These are phyloP conservation scores for Paracoccidioides lutzii DNA, from an alignment of 2,329 filamentous ascomycete genomes.

Conservation along the genomic window DNA sequence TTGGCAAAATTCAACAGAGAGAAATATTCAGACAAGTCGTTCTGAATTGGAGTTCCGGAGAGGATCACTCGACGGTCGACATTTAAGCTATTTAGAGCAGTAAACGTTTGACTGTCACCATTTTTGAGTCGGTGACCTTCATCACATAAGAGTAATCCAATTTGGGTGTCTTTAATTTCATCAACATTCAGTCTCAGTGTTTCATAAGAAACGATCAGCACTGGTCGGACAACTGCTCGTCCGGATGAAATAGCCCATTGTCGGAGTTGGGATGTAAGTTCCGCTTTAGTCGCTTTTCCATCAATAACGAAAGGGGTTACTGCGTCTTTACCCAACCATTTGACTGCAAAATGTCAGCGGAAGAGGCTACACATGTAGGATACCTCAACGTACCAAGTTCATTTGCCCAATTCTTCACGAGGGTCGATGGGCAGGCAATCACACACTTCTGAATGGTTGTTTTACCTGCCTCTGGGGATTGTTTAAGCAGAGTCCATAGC, in stretches of 20 bases:
- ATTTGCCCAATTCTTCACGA: constrained; percentile 97
- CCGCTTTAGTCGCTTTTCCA: constrained; percentile 89
- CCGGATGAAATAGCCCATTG: constrained; percentile 92
- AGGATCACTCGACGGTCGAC: constrained; percentile 86
- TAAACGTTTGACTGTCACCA: constrained; percentile 90
- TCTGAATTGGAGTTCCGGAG: constrained; percentile 94
- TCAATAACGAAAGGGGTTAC: constrained; percentile 92
- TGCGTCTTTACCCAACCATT: constrained; percentile 90
- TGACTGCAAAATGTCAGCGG: constrained; percentile 37
- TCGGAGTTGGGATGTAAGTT: constrained; percentile 74
- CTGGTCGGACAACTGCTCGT: constrained; percentile 76
- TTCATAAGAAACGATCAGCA: constrained; percentile 96
- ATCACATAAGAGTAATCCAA: constrained; percentile 86
- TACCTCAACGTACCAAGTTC: constrained; percentile 47
- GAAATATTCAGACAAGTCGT: constrained; percentile 97
- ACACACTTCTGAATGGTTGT: constrained; percentile 90
- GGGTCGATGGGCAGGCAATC: constrained; percentile 88
- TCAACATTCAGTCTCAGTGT: constrained; percentile 84
- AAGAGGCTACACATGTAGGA: background rate
- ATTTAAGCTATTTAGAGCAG: constrained; percentile 75
- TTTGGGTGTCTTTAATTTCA: constrained; percentile 76
- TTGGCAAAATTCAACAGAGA: constrained; percentile 94
- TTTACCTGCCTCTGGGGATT: constrained; percentile 90
- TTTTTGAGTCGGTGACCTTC: constrained; percentile 97
- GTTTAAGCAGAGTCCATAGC: constrained; percentile 92